Conservation (phyloP, 768 basidiomycete species). For the Saitozyma sp. region DNA sequence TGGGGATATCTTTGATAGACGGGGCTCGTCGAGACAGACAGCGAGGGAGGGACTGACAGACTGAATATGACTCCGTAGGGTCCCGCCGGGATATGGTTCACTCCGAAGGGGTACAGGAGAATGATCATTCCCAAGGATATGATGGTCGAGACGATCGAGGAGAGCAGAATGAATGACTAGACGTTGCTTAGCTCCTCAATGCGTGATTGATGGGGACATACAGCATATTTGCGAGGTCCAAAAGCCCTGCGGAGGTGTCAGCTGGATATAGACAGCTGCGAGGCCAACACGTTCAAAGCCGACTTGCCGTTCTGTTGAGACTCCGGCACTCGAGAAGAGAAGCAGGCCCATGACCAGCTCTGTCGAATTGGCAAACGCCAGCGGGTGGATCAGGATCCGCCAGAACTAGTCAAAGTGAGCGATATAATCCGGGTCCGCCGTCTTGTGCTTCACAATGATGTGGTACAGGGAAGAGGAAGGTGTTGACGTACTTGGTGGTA, state of each 20-base stretch:
- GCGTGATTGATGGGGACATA: slow-evolving; percentile 53
- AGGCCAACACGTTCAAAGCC: neutral
- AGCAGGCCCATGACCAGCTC: slow-evolving; percentile 77
- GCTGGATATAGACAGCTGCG: neutral
- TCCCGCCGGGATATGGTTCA: slow-evolving; percentile 75
- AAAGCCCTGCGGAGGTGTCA: slow-evolving; percentile 58
- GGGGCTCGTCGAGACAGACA: neutral
- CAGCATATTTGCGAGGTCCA: slow-evolving; percentile 83
- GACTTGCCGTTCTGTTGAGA: slow-evolving; percentile 67
- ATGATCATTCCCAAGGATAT: slow-evolving; percentile 68
- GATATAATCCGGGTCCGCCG: neutral
- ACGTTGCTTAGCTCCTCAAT: slow-evolving; percentile 2
- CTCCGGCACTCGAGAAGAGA: slow-evolving; percentile 68
- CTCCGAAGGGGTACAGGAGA: slow-evolving; percentile 64
- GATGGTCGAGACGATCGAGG: slow-evolving; percentile 65
- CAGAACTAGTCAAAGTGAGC: slow-evolving; percentile 66
- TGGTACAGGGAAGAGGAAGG: slow-evolving; percentile 13
- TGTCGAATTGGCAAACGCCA: slow-evolving; percentile 79
- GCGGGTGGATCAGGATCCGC: slow-evolving; percentile 71
- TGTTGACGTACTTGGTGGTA: slow-evolving; percentile 72
- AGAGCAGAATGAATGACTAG: slow-evolving; percentile 76
- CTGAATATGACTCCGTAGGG: slow-evolving; percentile 71
- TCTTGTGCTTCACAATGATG: neutral
- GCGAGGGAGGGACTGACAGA: slow-evolving; percentile 32
- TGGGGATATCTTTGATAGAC: slow-evolving; percentile 2